phyloP scores from a whole-genome alignment of 345 rosid genomes.

The Euphorbia peplus region DNA sequence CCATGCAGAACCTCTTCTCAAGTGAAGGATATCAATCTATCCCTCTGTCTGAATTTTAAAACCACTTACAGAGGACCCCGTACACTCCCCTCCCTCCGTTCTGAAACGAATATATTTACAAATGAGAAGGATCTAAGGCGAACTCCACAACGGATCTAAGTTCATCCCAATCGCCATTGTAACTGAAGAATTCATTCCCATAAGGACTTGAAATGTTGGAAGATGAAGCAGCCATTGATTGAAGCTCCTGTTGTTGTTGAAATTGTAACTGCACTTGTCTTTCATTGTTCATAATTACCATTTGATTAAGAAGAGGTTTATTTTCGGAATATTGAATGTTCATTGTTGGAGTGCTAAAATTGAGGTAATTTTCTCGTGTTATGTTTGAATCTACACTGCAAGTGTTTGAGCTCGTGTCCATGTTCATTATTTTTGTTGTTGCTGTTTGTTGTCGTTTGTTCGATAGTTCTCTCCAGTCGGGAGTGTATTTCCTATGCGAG shows the following conservation, averaged over 20 bases:
- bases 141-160: conserved; percentile 64
- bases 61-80: too few species aligned
- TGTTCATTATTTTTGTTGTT: not conserved
- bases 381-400: conserved; percentile 22
- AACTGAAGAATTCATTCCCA: conserved; percentile 23
- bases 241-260: conserved; percentile 11
- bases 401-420: conserved; percentile 23
- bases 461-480: conserved; percentile 58
- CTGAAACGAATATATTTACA: conserved; percentile 27
- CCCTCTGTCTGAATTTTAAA: too few species aligned
- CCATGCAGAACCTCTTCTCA: too few species aligned
- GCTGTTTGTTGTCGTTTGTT: conserved; percentile 21
- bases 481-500: conserved; percentile 44
- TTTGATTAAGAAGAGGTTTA: conserved; percentile 22
- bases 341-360: conserved; percentile 44
- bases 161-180: conserved; percentile 63
- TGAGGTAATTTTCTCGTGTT: conserved; percentile 41
- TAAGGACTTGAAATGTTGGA: conserved; percentile 33
- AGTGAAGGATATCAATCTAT: too few species aligned
- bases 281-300: conserved; percentile 1
- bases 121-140: conserved; percentile 44
- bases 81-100: too few species aligned
- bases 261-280: conserved; percentile 15
- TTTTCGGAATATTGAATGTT: conserved; percentile 18
- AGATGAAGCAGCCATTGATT: conserved; percentile 38